Conservation (phyloP, 768 basidiomycete species). For the Tylopilus rubrobrunneus region DNA sequence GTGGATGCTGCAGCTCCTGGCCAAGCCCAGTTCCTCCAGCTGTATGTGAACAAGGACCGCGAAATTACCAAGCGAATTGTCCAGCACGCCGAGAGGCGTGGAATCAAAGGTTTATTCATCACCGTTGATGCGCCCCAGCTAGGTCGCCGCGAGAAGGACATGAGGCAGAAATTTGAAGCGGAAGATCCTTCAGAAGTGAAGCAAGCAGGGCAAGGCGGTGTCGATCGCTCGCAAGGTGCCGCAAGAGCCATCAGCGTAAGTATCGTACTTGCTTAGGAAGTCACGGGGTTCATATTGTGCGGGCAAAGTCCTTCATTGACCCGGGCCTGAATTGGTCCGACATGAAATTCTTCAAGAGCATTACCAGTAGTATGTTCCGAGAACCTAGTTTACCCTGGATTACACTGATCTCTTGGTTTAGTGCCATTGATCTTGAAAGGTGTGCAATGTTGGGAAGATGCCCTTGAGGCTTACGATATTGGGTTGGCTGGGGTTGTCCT, state of each 20-base stretch:
- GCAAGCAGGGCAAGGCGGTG: conserved; percentile 46
- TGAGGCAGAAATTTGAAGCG: conserved; percentile 94
- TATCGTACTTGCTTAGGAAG: neutral
- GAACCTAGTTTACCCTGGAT: conserved; percentile 4
- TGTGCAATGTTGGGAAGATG: conserved; percentile 88
- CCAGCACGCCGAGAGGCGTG: conserved; percentile 84
- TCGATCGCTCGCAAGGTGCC: conserved; percentile 87
- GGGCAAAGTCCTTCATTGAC: conserved; percentile 83
- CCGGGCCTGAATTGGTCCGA: conserved; percentile 79
- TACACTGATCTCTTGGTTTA: conserved; percentile 24
- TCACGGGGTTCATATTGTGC: neutral
- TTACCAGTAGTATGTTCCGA: conserved; percentile 54
- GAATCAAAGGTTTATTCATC: conserved; percentile 92
- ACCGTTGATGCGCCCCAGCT: conserved; percentile 98
- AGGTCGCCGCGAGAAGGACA: conserved; percentile 92
- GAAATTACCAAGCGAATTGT: conserved; percentile 82
- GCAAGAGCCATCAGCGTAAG: conserved; percentile 88
- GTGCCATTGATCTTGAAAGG: conserved; percentile 93
- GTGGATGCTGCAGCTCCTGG: conserved; percentile 78
- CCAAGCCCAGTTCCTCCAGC: conserved; percentile 83
- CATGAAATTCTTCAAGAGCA: conserved; percentile 65
- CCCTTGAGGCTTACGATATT: conserved; percentile 75
- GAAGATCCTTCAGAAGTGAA: conserved; percentile 42
- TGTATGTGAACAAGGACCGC: conserved; percentile 90
- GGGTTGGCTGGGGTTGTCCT: conserved; percentile 75